phyloP scores from a whole-genome alignment of 2,329 filamentous ascomycete species.

The Aotearoamyces nothofagi region DNA sequence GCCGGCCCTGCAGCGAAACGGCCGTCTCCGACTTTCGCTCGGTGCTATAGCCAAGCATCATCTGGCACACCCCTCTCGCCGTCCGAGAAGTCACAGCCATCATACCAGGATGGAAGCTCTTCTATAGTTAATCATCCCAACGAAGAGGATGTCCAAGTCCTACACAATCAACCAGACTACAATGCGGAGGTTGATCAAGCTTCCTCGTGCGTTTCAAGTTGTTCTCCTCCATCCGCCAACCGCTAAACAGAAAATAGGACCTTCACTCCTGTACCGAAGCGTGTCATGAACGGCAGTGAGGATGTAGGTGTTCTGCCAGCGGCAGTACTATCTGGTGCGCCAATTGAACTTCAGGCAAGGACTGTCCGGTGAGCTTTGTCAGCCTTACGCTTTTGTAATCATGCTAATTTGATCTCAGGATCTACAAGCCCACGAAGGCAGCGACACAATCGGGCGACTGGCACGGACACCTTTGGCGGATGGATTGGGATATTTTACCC shows the following conservation, averaged over 20 bases:
- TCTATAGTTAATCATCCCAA: constrained; percentile 6
- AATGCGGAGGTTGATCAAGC: constrained; percentile 69
- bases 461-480: constrained; percentile 76
- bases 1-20: constrained; percentile 23
- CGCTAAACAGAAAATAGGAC: constrained; percentile 22
- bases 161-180: constrained; percentile 59
- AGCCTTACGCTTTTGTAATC: not conserved
- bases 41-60: constrained; percentile 35
- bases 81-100: constrained; percentile 20
- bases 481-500: constrained; percentile 92
- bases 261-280: constrained; percentile 82
- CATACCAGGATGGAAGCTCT: constrained; percentile 26
- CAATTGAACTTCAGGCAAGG: constrained; percentile 82
- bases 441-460: constrained; percentile 90
- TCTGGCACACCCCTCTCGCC: constrained; percentile 22
- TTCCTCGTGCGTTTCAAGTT: constrained; percentile 56
- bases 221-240: not conserved
- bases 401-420: constrained; percentile 39
- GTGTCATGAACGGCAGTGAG: constrained; percentile 84
- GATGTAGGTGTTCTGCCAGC: constrained; percentile 60
- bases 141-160: no score
- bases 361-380: constrained; percentile 67
- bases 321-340: constrained; percentile 79
- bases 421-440: constrained; percentile 84
- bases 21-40: constrained; percentile 28